These are phyloP conservation scores for Phialophora chinensis DNA, from an alignment of 2,329 filamentous ascomycete species.

Conservation along the genomic window DNA sequence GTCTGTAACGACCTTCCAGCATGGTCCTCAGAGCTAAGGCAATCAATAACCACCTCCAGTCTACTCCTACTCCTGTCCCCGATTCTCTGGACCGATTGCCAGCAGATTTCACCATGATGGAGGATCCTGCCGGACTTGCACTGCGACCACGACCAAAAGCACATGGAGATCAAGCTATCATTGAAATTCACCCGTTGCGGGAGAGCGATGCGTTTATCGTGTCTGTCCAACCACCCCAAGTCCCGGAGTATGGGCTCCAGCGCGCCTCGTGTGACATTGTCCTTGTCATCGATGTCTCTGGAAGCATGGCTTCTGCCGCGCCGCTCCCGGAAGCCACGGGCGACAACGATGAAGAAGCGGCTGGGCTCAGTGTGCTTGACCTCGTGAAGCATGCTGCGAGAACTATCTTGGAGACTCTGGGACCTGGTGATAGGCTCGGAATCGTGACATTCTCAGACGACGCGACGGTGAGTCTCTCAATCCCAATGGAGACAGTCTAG, in stretches of 20 bases:
- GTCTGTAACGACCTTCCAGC: not conserved
- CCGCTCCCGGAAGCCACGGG: conserved; percentile 51
- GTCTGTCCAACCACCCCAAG: conserved; percentile 37
- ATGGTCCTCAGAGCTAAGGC: not conserved
- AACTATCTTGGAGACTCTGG: conserved; percentile 64
- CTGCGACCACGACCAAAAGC: conserved; percentile 7
- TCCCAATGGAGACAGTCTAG: not conserved
- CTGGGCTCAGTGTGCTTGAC: conserved; percentile 63
- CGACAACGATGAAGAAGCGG: conserved; percentile 48
- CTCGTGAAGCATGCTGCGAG: conserved; percentile 65
- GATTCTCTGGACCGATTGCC: not conserved
- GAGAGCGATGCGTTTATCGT: conserved; percentile 35
- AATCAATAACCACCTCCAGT: not conserved
- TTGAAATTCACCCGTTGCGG: conserved; percentile 34
- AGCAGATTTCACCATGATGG: conserved; percentile 27
- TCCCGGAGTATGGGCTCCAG: conserved; percentile 33
- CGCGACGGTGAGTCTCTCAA: conserved; percentile 43
- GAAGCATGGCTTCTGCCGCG: conserved; percentile 60
- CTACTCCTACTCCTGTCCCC: not conserved
- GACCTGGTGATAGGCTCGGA: conserved; percentile 61
- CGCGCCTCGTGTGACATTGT: conserved; percentile 64
- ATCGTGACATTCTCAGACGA: conserved; percentile 61
- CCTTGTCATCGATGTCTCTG: conserved; percentile 66
- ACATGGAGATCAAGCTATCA: conserved; percentile 13
- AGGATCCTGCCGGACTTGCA: conserved; percentile 18